These are phyloP conservation scores for Ceratocystis lukuohia DNA, from an alignment of 2,329 filamentous ascomycete genomes.

Conservation along the genomic window DNA sequence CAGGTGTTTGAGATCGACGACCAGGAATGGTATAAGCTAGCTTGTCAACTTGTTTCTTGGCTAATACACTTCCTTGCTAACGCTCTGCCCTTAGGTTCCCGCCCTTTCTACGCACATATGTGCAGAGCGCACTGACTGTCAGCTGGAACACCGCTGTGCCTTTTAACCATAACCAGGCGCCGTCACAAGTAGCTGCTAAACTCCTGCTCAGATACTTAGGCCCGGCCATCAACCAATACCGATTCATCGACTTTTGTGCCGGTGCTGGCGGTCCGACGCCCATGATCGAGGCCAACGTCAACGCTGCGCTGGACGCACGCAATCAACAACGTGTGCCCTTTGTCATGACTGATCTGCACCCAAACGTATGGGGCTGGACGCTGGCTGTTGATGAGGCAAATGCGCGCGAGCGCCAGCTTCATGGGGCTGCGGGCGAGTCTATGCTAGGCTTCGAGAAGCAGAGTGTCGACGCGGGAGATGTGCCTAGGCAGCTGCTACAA, in stretches of 20 bases:
- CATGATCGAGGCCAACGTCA: constrained; percentile 46
- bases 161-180: constrained; percentile 41
- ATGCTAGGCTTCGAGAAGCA: constrained; percentile 43
- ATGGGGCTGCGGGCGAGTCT: constrained; percentile 24
- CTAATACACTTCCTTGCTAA: neutral
- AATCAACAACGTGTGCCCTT: constrained; percentile 32
- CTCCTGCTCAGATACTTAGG: constrained; percentile 41
- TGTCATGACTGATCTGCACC: constrained; percentile 53
- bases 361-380: constrained; percentile 48
- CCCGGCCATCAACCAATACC: constrained; percentile 37
- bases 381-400: constrained; percentile 25
- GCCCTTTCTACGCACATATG: constrained; percentile 46
- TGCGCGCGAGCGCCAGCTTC: constrained; percentile 25
- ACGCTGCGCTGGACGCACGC: constrained; percentile 25
- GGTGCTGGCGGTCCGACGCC: constrained; percentile 61
- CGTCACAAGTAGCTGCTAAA: constrained; percentile 46
- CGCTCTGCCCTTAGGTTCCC: constrained; percentile 42
- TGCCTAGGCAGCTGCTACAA: constrained; percentile 37
- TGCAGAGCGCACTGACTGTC: constrained; percentile 51
- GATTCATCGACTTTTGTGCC: constrained; percentile 63
- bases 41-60: constrained; percentile 2
- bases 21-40: constrained; percentile 43
- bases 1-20: constrained; percentile 57
- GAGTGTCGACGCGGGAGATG: constrained; percentile 51
- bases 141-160: constrained; percentile 50